Base-by-base conservation (phyloP, 2,329 filamentous ascomycete genomes). In the Iodosphaeria phyllophila region DNA sequence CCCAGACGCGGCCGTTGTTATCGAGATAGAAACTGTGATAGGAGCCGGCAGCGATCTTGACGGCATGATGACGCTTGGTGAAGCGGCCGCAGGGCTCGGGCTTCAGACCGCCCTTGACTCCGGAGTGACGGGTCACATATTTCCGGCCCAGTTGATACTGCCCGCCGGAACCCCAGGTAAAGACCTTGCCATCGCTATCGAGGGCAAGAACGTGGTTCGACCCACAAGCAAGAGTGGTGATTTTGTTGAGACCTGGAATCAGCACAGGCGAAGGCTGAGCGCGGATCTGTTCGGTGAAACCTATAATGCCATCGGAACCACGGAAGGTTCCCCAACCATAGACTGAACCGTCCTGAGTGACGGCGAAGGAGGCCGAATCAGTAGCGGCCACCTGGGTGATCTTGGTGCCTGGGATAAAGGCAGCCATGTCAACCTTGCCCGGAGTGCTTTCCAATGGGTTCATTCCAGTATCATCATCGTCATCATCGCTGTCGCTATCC, bases 81-180 rank as follows among this genome's bases (percentile, higher is more conserved):
- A 47, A 47, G 16, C 25, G 36, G 16, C 39, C 40, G 13, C 41
- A 44, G 5, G 39, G 33, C 25, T 44, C 33, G 5, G 70, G 69
- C 23, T 55, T 51, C 7, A 46, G 38, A 5, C 38, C 39, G 7
- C 35, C 35, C 14, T 29, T 30, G n/a, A 36, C 28, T 4, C 37
- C 37, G 20, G 32, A 33, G 9, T 36, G 38, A 20, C 43, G 39
- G 5, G 30, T 36, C 6, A 56, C 51, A 2, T 69, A 72, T 35
- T 71, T 62, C 36, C 74, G 63, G 20, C 76, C 78, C 18, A 80
- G 58, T 11, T 74, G 71, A 29, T 67, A 69, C 37, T 80, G 73
- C 34, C 80, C 75, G 43, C 84, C 83, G 34, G 80, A 74, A 32
- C 78, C 77, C 76, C 79, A 84, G 16, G 76, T 77, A 30, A 69